These are phyloP conservation scores for Crotalaria pallida DNA, from an alignment of 306 rosid species.

Conservation along the genomic window DNA sequence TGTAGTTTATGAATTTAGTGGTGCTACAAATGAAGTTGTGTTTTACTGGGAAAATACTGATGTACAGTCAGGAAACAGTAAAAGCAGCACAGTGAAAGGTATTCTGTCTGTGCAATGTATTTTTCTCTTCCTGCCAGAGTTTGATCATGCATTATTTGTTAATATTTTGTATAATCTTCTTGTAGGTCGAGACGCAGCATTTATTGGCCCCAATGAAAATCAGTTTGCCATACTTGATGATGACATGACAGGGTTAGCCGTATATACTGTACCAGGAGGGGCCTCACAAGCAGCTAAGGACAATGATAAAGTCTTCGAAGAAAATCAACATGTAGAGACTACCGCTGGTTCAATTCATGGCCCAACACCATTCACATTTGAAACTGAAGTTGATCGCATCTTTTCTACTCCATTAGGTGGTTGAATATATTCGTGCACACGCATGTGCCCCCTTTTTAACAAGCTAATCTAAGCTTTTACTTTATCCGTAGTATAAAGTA, in stretches of 20 bases:
- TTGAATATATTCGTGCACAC: neutral
- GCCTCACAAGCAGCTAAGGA: constrained; percentile 62
- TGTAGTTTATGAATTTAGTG: constrained; percentile 76
- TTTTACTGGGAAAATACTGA: constrained; percentile 75
- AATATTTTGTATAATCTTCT: constrained; percentile 19
- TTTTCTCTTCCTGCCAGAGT: constrained; percentile 8
- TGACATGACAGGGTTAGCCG: constrained; percentile 77
- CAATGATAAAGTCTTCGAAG: constrained; percentile 48
- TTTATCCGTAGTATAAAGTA: constrained; percentile 18
- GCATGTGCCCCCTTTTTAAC: neutral
- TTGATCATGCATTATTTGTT: constrained; percentile 2
- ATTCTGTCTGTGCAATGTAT: constrained; percentile 11
- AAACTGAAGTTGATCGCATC: constrained; percentile 80
- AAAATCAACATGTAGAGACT: constrained; percentile 46
- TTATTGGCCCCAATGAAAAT: constrained; percentile 83
- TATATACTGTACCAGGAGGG: constrained; percentile 73
- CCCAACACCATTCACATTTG: constrained; percentile 76
- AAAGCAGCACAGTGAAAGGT: constrained; percentile 79
- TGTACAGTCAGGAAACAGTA: constrained; percentile 52
- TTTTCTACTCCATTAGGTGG: constrained; percentile 90
- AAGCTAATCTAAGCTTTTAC: neutral
- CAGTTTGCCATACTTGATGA: constrained; percentile 93
- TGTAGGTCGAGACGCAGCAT: constrained; percentile 87
- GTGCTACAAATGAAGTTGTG: constrained; percentile 75
- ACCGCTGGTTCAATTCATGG: constrained; percentile 52